Evolutionary conservation across 768 basidiomycete genomes (phyloP).

Genomic region (Wakefieldia striispora): DNA sequence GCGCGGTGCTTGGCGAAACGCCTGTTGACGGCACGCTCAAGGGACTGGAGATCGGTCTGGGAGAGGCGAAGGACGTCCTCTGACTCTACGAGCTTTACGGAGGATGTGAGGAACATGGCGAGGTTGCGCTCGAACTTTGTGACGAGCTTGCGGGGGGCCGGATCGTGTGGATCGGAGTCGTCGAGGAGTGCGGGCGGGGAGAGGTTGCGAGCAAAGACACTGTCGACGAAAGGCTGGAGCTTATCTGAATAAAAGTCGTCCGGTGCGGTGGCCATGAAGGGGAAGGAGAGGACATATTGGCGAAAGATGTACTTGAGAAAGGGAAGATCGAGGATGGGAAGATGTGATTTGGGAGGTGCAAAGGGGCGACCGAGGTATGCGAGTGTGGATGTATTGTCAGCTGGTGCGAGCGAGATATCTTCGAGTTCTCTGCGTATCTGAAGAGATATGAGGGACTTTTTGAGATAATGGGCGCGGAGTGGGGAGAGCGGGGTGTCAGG

Average conservation of each 20-base stretch:
- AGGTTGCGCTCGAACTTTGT: slow-evolving; percentile 83
- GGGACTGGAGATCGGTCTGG: slow-evolving; percentile 76
- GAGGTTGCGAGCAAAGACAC: slow-evolving; percentile 77
- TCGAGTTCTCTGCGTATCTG: slow-evolving; percentile 82
- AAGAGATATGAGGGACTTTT: slow-evolving; percentile 89
- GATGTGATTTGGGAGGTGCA: slow-evolving; percentile 48
- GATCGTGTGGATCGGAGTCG: slow-evolving; percentile 54
- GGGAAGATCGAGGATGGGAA: slow-evolving; percentile 71
- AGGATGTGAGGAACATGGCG: slow-evolving; percentile 75
- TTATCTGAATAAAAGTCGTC: slow-evolving; percentile 92
- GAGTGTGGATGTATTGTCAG: slow-evolving; percentile 56
- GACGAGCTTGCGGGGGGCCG: slow-evolving; percentile 65
- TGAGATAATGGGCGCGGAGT: slow-evolving; percentile 94
- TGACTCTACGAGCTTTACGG: slow-evolving; percentile 75
- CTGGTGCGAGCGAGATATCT: slow-evolving; percentile 42
- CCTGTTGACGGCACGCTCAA: slow-evolving; percentile 70
- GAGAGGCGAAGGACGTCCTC: slow-evolving; percentile 91
- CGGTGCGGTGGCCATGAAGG: slow-evolving; percentile 88
- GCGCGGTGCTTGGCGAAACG: slow-evolving; percentile 49
- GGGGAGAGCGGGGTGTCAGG: slow-evolving; percentile 57
- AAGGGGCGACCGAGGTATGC: slow-evolving; percentile 91
- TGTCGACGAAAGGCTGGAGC: slow-evolving; percentile 90
- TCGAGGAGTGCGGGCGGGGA: slow-evolving; percentile 60
- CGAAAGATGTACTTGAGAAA: slow-evolving; percentile 88
- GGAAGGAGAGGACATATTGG: slow-evolving; percentile 70